Evolutionary conservation across 1,139 yeast genomes (phyloP), one percentile per base, ranked within the genome.

Genomic region (Diutina siamensis): DNA sequence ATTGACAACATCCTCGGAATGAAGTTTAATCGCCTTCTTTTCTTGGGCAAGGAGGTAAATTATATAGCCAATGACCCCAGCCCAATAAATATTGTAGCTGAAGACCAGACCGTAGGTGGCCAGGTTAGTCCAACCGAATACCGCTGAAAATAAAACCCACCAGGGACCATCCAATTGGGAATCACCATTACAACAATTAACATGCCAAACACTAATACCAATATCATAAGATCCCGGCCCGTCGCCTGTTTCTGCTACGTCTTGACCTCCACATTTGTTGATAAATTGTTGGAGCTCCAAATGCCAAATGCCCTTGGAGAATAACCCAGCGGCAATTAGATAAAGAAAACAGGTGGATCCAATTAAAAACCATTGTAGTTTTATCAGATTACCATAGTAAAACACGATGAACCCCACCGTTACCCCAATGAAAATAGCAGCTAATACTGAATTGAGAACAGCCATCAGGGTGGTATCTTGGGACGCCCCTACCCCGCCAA

Each of bases 171-270:
- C 74, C 10, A 68, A 72, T 49, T 69, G 70, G 42, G 68, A 63
- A 65, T 72, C 72, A 2, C 62, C 62, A 50, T 69, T 69, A 49
- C 74, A 70, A 49, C 75, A 70, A 52, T 70, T 68, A 12, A 70
- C 74, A 51, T 70, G 75, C 75, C 75, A 70, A 1, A 69, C 64
- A 49, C 71, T 66, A 8, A 51, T 56, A 27, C 54, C 49, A 21
- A 69, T 68, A 52, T 70, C 73, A 47, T 70, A 70, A 3, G 71
- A 65, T 0, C 74, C 75, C 0, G 75, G 74, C 0, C 74, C 74
- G 50, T 68, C 67, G 1, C 75, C 75, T 1, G 74, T 68, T 51
- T 70, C 75, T 48, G 71, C 65, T 3, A 68, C 74, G 48, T 70
- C 75, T 49, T 67, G 57, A 0, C 74, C 74, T 36, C 60, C 74